These are phyloP conservation scores for Bacterosira constricta DNA, from an alignment of 108 stramenopile genomes.

Conservation along the genomic window DNA sequence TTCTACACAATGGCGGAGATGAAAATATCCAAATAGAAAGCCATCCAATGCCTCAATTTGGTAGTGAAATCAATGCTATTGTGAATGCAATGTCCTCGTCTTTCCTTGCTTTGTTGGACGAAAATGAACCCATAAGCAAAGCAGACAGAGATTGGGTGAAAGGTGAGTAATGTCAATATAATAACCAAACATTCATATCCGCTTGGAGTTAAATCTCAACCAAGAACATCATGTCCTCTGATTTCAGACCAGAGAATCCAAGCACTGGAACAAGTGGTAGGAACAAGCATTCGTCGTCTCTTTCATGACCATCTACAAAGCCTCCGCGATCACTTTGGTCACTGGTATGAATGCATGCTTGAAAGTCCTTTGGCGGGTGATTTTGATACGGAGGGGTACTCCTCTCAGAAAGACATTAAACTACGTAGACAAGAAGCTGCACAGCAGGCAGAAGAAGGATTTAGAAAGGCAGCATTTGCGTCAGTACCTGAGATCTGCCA, in stretches of 20 bases:
- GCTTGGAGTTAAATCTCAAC: no score
- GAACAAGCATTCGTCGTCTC: constrained; percentile 32
- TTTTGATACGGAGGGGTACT: no score
- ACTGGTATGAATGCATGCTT: constrained; percentile 26
- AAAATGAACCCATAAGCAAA: constrained; percentile 9
- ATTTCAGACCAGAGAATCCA: constrained; percentile 35
- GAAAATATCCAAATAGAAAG: neutral
- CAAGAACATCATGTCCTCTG: no score
- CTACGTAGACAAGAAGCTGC: constrained; percentile 39
- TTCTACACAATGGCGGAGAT: constrained; percentile 26
- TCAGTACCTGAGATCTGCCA: constrained; percentile 61
- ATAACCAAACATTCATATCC: no score
- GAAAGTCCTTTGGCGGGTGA: constrained; percentile 45
- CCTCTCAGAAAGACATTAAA: constrained; percentile 24
- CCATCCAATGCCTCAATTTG: constrained; percentile 57
- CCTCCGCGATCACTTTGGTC: constrained; percentile 53
- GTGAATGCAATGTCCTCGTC: constrained; percentile 27
- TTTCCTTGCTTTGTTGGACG: constrained; percentile 4
- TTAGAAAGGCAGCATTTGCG: constrained; percentile 56
- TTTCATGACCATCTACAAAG: constrained; percentile 40
- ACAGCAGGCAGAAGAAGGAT: constrained; percentile 56
- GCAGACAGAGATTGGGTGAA: constrained; percentile 27
- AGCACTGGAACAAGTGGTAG: constrained; percentile 28
- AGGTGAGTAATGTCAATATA: constrained; percentile 5
- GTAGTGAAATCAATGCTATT: constrained; percentile 44